A percentile compares a stretch with the other conserved stretches of the same genome.
phyloP scores from a whole-genome alignment of 2,329 filamentous ascomycete species.

The Colletotrichum nymphaeae region DNA sequence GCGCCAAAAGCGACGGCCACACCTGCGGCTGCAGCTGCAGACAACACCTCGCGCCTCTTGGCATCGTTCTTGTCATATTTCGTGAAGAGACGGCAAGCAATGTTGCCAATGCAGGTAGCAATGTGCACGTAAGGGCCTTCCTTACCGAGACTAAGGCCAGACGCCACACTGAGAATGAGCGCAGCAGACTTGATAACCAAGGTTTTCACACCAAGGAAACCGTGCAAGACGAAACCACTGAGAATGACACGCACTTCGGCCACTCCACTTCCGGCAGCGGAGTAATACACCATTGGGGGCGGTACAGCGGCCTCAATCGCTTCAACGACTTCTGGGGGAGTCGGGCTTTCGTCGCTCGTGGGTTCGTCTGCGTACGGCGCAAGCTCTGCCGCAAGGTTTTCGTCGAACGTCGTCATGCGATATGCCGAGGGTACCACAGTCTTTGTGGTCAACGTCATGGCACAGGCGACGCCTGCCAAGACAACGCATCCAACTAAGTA shows the following conservation, averaged over 20 bases:
- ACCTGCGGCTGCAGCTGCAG: conserved; percentile 89
- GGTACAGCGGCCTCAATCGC: conserved; percentile 46
- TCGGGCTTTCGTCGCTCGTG: conserved; percentile 56
- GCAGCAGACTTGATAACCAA: conserved; percentile 86
- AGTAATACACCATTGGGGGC: conserved; percentile 92
- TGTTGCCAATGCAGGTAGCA: conserved; percentile 93
- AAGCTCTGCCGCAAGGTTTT: conserved; percentile 81
- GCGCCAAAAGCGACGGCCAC: conserved; percentile 96
- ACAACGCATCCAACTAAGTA: conserved; percentile 79
- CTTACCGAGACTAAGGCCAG: conserved; percentile 93
- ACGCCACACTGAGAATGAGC: conserved; percentile 88
- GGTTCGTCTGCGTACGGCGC: conserved; percentile 49
- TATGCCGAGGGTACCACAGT: conserved; percentile 92
- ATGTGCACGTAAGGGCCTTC: conserved; percentile 98
- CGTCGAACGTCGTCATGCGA: conserved; percentile 88
- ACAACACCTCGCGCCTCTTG: conserved; percentile 93
- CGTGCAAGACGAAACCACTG: conserved; percentile 97
- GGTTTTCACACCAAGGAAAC: conserved; percentile 90
- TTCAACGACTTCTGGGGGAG: conserved; percentile 53
- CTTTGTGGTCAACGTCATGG: conserved; percentile 89
- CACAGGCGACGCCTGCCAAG: conserved; percentile 78
- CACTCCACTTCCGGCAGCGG: conserved; percentile 94
- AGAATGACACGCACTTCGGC: conserved; percentile 97
- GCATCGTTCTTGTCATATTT: conserved; percentile 97
- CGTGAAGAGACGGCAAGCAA: conserved; percentile 89